Evolutionary conservation across 1,139 yeast genomes (phyloP), one percentile per base, ranked within the genome.

Genomic region (Zygotorulaspora mrakii): DNA sequence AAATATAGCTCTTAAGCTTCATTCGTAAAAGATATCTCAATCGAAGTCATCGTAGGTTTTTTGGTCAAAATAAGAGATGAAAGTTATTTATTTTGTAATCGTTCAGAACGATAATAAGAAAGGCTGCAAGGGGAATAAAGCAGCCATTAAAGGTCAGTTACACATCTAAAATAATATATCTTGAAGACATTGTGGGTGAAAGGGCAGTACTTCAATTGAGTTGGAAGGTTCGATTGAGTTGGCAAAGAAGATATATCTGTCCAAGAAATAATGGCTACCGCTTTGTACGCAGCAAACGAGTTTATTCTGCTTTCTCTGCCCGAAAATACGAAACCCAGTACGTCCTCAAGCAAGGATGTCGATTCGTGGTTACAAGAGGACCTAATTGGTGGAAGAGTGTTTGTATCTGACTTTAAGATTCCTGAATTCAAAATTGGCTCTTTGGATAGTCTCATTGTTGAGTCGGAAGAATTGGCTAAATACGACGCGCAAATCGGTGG

Each of bases 401-500:
- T 53, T 23, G 56, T 66, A 2, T 53, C 61, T 21, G 53, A 59
- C 24, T 76, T 85, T 47, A 68, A 70, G 30, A 71, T 88, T 39
- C 98, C 97, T n/a, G 79, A 74, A 49, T 89, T 91, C 65, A 94
- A 91, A 65, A 86, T 91, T 51, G 97, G 97, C 24, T 89, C 97
- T 2, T 74, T 91, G 59, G 99, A 94, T 66, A 82, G 89, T 28
- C 73, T 91, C 47, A 94, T 91, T 40, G 80, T 82, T 55, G 91
- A 88, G 65, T 80, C 91, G 61, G 98, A 94, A 56, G 97, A 89
- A 59, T 72, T 94, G 46, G 70, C 77, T 35, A 88, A 87, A 62
- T 68, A 82, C 42, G 99, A 91, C 65, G 68, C 69, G 18, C 94
- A 86, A 64, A 73, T 89, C 58, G 76, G 74, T 37, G 67, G 73